Base-by-base conservation (phyloP, 2,329 filamentous ascomycete genomes). In the Scytalidium sp. region DNA sequence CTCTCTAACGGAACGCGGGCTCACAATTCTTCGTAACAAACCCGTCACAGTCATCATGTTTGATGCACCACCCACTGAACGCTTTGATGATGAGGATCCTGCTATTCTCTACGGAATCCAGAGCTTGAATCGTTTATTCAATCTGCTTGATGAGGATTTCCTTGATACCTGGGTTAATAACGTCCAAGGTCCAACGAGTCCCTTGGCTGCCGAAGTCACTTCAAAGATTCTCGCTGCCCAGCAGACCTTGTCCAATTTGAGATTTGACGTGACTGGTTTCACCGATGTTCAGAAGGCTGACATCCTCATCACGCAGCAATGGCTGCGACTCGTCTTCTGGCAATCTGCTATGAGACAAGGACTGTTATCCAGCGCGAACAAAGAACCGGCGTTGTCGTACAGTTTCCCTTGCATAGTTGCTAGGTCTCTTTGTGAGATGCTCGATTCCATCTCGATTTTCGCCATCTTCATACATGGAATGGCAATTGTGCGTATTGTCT, bases 271-370 rank as follows among this genome's bases (percentile, higher is more conserved):
- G n/a, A 65, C 68, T 3, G 63, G 61, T 21, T 51, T 65, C 4
- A 85, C 83, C 1, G 81, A 85, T 50, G 84, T 81, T 19, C 85
- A 88, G 58, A 85, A 83, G 47, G 83, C 86, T 6, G 83, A 88
- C 57, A 75, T 88, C 17, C 73, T 85, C 41, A 78, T 85, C 47
- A 88, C 83, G 2, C 85, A 88, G 61, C 83, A 87, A 59, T 88
- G 85, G 85, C 72, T 88, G 3, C 74, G 81, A 17, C 80, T 83
- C 1, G 85, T 87, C 68, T 79, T 87, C n/a, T 88, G 85, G 85
- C 85, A 87, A 58, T 76, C 85, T 2, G 84, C 83, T 3, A 85
- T 86, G 58, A 78, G 80, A 19, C 83, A 86, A 56, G 81, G 82
- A 3, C 78, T 83, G 20, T 72, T 88, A 19, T 84, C 81, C 5